A percentile compares a stretch with the other conserved stretches of the same genome.
Conservation (phyloP, 495 filamentous ascomycete genomes). For the Ramalina intermedia region DNA sequence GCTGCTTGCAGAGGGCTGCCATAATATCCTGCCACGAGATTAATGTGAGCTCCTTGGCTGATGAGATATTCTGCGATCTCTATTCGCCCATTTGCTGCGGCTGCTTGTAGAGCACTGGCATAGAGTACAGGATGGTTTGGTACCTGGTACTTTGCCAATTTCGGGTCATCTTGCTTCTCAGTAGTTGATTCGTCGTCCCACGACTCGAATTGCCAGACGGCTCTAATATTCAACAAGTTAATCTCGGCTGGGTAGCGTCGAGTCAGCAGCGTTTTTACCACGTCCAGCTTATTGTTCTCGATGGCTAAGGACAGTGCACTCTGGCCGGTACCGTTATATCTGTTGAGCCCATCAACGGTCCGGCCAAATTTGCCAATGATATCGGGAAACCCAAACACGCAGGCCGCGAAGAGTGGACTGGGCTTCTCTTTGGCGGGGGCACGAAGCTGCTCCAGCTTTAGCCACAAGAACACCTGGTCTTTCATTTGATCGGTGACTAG, state of each 20-base stretch:
- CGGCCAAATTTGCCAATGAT: slow-evolving; percentile 10
- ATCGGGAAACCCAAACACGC: slow-evolving; percentile 11
- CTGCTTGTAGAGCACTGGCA: slow-evolving; percentile 7
- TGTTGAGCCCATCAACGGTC: slow-evolving; percentile 9
- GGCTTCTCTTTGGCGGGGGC: not conserved
- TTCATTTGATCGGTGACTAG: slow-evolving; percentile 3
- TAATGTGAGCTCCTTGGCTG: slow-evolving; percentile 7
- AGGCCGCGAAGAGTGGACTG: slow-evolving; percentile 11
- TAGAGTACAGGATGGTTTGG: slow-evolving; percentile 2
- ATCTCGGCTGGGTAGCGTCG: slow-evolving; percentile 8
- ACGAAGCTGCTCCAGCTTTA: slow-evolving; percentile 1
- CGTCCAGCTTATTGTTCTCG: slow-evolving; percentile 10
- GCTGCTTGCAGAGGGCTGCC: slow-evolving; percentile 8
- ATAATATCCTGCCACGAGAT: slow-evolving; percentile 11
- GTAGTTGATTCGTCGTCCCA: not conserved
- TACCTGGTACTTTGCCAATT: not conserved
- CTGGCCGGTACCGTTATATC: slow-evolving; percentile 4
- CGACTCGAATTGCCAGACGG: slow-evolving; percentile 8
- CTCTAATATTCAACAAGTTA: slow-evolving; percentile 9
- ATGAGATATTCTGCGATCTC: slow-evolving; percentile 9
- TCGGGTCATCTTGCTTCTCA: not conserved
- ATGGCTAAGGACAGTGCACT: slow-evolving; percentile 10
- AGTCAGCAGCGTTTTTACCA: slow-evolving; percentile 8
- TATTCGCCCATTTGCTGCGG: slow-evolving; percentile 3
- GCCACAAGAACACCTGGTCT: slow-evolving; percentile 1